Percentiles rank a stretch among this genome's conserved stretches.
phyloP scores from a whole-genome alignment of 331 rosid species.

The Malus hybrid region DNA sequence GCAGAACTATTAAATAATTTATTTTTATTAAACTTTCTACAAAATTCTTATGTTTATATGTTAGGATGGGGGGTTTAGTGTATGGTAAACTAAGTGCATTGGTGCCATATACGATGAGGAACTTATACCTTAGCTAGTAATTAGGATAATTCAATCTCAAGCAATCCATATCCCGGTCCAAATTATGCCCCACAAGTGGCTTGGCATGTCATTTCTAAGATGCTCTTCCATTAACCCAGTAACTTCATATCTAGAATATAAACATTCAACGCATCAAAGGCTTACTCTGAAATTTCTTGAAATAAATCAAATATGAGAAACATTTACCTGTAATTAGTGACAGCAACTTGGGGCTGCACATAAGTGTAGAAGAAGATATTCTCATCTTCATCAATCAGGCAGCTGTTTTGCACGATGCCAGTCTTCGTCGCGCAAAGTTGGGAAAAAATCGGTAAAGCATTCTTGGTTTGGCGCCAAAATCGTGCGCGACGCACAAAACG shows the following conservation, averaged over 20 bases:
- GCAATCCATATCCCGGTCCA: conserved; percentile 64
- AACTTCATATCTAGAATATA: conserved; percentile 54
- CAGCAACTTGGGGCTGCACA: conserved; percentile 51
- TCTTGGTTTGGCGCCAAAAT: too few relatives aligned
- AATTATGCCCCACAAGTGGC: conserved; percentile 66
- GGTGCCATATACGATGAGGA: neutral
- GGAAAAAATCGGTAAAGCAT: too few relatives aligned
- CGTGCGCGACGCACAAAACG: too few relatives aligned
- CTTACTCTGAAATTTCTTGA: neutral
- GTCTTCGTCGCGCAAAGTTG: too few relatives aligned
- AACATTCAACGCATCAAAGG: conserved; percentile 8
- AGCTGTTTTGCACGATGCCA: neutral
- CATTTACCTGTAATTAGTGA: conserved; percentile 60
- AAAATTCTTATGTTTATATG: too few relatives aligned
- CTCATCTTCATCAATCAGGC: conserved; percentile 64
- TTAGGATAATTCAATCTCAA: conserved; percentile 56
- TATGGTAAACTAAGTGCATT: neutral
- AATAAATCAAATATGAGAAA: conserved; percentile 8
- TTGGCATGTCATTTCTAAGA: conserved; percentile 63
- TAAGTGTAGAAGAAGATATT: conserved; percentile 53
- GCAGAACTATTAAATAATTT: neutral
- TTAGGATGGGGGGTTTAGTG: neutral
- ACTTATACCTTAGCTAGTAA: conserved; percentile 54
- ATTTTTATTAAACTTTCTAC: too few relatives aligned
- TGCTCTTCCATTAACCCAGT: conserved; percentile 75